phyloP scores from a whole-genome alignment of 768 basidiomycete genomes.

The Agrocybe praecox region DNA sequence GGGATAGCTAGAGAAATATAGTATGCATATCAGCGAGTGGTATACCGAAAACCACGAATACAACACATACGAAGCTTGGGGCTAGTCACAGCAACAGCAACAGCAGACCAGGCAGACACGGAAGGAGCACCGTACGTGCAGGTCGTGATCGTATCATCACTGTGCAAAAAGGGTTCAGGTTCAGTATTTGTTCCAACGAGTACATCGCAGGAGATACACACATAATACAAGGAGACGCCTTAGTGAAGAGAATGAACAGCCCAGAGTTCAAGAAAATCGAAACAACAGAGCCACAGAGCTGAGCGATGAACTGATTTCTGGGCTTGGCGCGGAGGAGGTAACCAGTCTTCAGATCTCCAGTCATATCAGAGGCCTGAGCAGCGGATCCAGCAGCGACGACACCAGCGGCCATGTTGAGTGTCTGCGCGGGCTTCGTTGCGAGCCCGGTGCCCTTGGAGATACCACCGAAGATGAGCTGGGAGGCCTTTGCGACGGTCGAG shows the following conservation, averaged over 20 bases:
- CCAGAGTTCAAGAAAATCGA: conserved; percentile 62
- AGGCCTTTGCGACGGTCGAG: conserved; percentile 60
- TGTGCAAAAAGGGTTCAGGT: no score
- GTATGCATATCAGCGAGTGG: neutral
- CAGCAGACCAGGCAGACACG: conserved; percentile 58
- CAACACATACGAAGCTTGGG: conserved; percentile 44
- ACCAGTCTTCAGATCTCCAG: conserved; percentile 69
- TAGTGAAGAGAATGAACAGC: conserved; percentile 63
- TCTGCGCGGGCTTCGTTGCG: conserved; percentile 35
- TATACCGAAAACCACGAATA: neutral
- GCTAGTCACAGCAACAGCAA: conserved; percentile 51
- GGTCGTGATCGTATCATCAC: neutral
- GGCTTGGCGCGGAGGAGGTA: conserved; percentile 69
- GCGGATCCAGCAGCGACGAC: conserved; percentile 57
- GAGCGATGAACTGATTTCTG: conserved; percentile 62
- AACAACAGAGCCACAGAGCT: conserved; percentile 58
- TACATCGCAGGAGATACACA: conserved; percentile 29
- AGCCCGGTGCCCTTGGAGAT: conserved; percentile 50
- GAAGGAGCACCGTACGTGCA: conserved; percentile 62
- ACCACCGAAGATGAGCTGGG: conserved; percentile 68
- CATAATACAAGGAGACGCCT: conserved; percentile 64
- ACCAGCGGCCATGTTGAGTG: conserved; percentile 54
- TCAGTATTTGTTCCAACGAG: no score
- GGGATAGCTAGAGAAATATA: conserved; percentile 42
- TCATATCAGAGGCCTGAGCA: conserved; percentile 65